phyloP scores from a whole-genome alignment of 352 stramenopile genomes.

The Hyaloperonospora arabidopsidis region DNA sequence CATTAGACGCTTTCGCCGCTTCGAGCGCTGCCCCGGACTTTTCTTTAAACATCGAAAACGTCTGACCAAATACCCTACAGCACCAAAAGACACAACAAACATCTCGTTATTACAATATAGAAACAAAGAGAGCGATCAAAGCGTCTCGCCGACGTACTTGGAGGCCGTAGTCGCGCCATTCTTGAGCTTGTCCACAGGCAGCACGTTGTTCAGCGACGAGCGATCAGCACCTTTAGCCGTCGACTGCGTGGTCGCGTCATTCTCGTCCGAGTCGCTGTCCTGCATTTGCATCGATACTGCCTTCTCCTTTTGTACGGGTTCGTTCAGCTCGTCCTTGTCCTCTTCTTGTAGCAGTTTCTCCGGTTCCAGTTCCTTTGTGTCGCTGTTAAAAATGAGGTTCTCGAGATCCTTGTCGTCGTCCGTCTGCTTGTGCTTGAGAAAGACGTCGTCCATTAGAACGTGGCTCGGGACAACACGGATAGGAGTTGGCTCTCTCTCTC shows the following conservation, averaged over 20 bases:
- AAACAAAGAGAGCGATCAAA: not conserved
- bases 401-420: constrained; percentile 76
- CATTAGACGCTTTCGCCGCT: constrained; percentile 71
- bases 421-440: constrained; percentile 48
- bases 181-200: constrained; percentile 85
- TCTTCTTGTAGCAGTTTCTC: constrained; percentile 23
- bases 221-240: constrained; percentile 42
- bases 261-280: constrained; percentile 34
- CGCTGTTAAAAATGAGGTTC: constrained; percentile 77
- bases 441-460: constrained; percentile 40
- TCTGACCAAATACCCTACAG: constrained; percentile 55
- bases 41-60: constrained; percentile 59
- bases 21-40: constrained; percentile 67
- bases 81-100: constrained; percentile 2
- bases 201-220: constrained; percentile 66
- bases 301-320: constrained; percentile 23
- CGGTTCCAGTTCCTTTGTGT: too few relatives aligned
- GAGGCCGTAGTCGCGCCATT: constrained; percentile 72
- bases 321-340: constrained; percentile 24
- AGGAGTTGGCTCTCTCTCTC: too few relatives aligned
- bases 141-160: constrained; percentile 38
- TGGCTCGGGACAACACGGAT: not conserved
- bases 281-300: constrained; percentile 4
- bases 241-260: constrained; percentile 26
- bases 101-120: not conserved